A percentile compares a stretch with the other conserved stretches of the same genome.
These are phyloP conservation scores for Erodium trifolium DNA, from an alignment of 441 rosid genomes.

Conservation along the genomic window DNA sequence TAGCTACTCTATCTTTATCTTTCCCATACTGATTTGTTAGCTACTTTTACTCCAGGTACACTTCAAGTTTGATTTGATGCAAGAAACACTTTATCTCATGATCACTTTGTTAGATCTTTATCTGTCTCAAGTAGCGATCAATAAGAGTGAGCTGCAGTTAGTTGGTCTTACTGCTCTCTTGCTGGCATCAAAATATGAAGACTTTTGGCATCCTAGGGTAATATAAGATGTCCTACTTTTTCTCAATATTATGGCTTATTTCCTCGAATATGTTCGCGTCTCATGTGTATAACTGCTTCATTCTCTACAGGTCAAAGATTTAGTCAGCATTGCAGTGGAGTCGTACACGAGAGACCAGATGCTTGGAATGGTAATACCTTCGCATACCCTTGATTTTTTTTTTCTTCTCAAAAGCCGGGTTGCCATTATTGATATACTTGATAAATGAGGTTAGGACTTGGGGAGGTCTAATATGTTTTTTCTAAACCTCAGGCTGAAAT, in stretches of 20 bases:
- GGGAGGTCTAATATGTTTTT: not conserved
- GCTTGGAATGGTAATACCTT: slow-evolving; percentile 50
- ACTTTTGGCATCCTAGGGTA: slow-evolving; percentile 95
- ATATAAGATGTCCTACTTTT: slow-evolving; percentile 1
- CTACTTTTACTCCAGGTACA: slow-evolving; percentile 57
- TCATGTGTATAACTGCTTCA: slow-evolving; percentile 1
- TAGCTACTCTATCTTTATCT: not conserved
- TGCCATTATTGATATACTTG: not conserved
- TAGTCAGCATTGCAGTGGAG: slow-evolving; percentile 82
- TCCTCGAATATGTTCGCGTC: slow-evolving; percentile 2
- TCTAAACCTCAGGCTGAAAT: not conserved
- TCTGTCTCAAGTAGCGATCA: slow-evolving; percentile 65
- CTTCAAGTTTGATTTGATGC: slow-evolving; percentile 71
- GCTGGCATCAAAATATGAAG: slow-evolving; percentile 88
- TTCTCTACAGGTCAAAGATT: slow-evolving; percentile 60
- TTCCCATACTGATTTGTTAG: not conserved
- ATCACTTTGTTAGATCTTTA: slow-evolving; percentile 60
- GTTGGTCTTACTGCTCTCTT: slow-evolving; percentile 79
- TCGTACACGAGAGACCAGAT: slow-evolving; percentile 69
- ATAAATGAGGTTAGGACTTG: not conserved
- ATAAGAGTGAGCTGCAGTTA: slow-evolving; percentile 76
- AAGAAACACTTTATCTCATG: slow-evolving; percentile 78
- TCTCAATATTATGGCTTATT: not conserved
- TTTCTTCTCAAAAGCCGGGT: not conserved
- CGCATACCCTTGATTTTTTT: not conserved